Evolutionary conservation across 768 basidiomycete genomes (phyloP), one percentile per base, ranked within the genome.

Genomic region (Psilocybe azurescens): DNA sequence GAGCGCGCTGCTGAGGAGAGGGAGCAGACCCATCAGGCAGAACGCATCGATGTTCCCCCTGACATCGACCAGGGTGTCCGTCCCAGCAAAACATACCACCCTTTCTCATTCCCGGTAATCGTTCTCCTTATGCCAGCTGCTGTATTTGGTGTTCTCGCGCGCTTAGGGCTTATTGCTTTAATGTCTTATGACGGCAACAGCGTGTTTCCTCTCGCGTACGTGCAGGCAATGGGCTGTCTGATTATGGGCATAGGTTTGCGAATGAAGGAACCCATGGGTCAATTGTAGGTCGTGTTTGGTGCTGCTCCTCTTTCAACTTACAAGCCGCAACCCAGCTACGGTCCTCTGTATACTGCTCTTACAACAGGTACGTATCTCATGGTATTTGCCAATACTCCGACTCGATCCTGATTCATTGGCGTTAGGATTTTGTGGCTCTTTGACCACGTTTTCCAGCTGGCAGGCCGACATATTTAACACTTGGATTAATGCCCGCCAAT

Each of bases 381-480:
- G 32, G 38, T 29, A 50, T 20, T 28, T 52, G 36, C 9, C 24
- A n/a, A 32, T 48, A 13, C 32, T 20, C 30, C 49, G 18, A 61
- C 50, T 55, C 47, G 36, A 67, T 38, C 24, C 30, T 36, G n/a
- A n/a, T 8, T 53, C 11, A 44, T 44, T 14, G n/a, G 18, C n/a
- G 11, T n/a, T 46, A 90, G 95, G 94, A 13, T 94, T 98, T 74
- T 99, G 97, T 71, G 97, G 97, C 3, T 97, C 94, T 1, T 75
- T 99, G 67, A 99, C 97, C 9, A 98, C 95, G 2, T 99, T 99
- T 79, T 97, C 96, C 14, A 86, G 89, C 39, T 99, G 97, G 97
- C 94, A 98, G 74, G 72, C 93, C 9, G 93, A 96, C 63, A 75
- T 94, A 0, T 99, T 97, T 70, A 75, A 83, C 56, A 91, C 94